These are phyloP conservation scores for Gracilaria caudata DNA, from an alignment of 23 red algal genomes.

Conservation along the genomic window DNA sequence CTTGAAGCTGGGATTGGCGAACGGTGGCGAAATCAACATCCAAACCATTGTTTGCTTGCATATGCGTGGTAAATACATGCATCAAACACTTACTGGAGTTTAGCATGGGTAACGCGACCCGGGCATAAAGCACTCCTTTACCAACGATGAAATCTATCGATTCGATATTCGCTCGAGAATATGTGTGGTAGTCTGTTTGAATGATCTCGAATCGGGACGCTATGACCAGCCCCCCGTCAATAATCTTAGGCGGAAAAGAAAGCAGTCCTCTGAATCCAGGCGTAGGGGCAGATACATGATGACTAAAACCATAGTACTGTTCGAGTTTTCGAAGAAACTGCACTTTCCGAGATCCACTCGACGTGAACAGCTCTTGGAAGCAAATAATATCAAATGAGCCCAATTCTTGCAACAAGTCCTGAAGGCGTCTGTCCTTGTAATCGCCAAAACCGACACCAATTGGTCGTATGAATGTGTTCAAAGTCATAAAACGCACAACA, in stretches of 20 bases:
- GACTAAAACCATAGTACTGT: slow-evolving; percentile 21
- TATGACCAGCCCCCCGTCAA: slow-evolving; percentile 86
- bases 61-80: slow-evolving; percentile 83
- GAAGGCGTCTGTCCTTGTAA: slow-evolving; percentile 65
- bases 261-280: slow-evolving; percentile 47
- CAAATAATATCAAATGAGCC: slow-evolving; percentile 69
- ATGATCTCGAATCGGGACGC: slow-evolving; percentile 69
- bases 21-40: slow-evolving; percentile 33
- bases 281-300: slow-evolving; percentile 47
- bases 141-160: slow-evolving; percentile 85
- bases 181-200: slow-evolving; percentile 56
- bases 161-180: slow-evolving; percentile 22
- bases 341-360: slow-evolving; percentile 49
- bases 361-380: slow-evolving; percentile 79
- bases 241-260: slow-evolving; percentile 71
- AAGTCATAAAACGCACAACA: slow-evolving; percentile 66
- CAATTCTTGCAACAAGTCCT: slow-evolving; percentile 29
- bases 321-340: slow-evolving; percentile 48
- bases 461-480: slow-evolving; percentile 79
- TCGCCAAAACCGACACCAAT: slow-evolving; percentile 46
- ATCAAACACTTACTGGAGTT: slow-evolving; percentile 3
- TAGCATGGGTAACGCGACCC: not conserved
- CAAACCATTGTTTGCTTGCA: slow-evolving; percentile 83
- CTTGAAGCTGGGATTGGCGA: slow-evolving; percentile 56
- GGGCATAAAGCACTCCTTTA: slow-evolving; percentile 88